These are phyloP conservation scores for Pelargonium fulgidum DNA, from an alignment of 441 rosid genomes.

Conservation along the genomic window DNA sequence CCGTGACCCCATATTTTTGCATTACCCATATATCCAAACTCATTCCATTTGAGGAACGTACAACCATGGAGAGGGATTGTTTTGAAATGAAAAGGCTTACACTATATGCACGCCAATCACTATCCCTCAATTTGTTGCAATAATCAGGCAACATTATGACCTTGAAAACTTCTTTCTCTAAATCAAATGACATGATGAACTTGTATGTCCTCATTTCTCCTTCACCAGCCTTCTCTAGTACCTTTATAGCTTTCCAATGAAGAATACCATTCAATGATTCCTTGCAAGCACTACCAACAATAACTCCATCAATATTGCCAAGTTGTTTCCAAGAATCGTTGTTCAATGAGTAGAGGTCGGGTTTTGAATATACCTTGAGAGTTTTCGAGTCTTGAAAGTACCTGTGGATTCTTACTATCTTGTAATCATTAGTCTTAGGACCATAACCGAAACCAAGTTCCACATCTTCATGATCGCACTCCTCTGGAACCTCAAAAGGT, in stretches of 20 bases:
- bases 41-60: background rate
- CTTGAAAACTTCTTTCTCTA: background rate
- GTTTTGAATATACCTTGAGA: background rate
- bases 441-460: background rate
- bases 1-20: background rate
- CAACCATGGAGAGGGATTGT: background rate
- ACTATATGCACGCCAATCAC: background rate
- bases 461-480: background rate
- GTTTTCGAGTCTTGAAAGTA: background rate
- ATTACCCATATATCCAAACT: background rate
- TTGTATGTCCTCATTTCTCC: background rate
- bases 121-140: constrained; percentile 1
- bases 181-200: background rate
- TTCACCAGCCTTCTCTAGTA: background rate
- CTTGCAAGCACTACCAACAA: background rate
- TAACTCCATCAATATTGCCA: background rate
- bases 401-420: background rate
- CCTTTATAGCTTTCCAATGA: background rate
- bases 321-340: background rate
- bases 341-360: background rate
- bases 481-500: background rate
- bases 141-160: background rate
- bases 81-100: background rate
- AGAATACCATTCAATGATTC: background rate
- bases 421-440: background rate